phyloP scores from a whole-genome alignment of 2,329 filamentous ascomycete species.

The Pseudogymnoascus sp. region DNA sequence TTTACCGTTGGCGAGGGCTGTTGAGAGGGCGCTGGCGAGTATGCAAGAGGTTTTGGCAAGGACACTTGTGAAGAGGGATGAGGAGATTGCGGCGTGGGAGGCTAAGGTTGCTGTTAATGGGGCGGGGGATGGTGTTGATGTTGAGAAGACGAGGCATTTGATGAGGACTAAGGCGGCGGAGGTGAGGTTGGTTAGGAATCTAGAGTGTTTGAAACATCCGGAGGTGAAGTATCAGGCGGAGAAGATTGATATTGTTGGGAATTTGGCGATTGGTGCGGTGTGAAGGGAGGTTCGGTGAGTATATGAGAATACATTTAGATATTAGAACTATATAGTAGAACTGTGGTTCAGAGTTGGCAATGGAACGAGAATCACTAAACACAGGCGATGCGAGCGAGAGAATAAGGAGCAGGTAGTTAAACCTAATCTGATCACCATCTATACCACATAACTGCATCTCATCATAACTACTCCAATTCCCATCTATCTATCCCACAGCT shows the following conservation, averaged over 20 bases:
- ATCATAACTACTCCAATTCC: not conserved
- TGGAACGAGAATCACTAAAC: not conserved
- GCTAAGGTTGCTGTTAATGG: constrained; percentile 34
- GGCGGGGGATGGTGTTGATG: constrained; percentile 32
- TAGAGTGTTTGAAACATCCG: constrained; percentile 61
- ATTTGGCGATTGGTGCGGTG: not conserved
- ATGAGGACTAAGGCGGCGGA: constrained; percentile 79
- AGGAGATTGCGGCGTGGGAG: constrained; percentile 50
- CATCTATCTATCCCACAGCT: not conserved
- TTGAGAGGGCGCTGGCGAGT: constrained; percentile 79
- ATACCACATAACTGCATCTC: not conserved
- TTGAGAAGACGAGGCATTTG: constrained; percentile 47
- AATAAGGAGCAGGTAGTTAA: not conserved
- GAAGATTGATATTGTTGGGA: constrained; percentile 30
- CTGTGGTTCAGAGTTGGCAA: not conserved
- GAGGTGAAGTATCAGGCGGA: constrained; percentile 54
- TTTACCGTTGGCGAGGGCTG: constrained; percentile 74
- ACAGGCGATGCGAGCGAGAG: not conserved
- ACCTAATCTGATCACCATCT: constrained; percentile 5
- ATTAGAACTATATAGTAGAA: not conserved
- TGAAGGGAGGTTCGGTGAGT: not conserved
- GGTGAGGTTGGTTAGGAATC: constrained; percentile 72
- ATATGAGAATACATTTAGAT: not conserved
- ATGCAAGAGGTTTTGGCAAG: constrained; percentile 80
- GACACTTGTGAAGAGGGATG: constrained; percentile 59